Evolutionary conservation across 495 filamentous ascomycete genomes (phyloP).

Genomic region (Gamarada debralockiae): DNA sequence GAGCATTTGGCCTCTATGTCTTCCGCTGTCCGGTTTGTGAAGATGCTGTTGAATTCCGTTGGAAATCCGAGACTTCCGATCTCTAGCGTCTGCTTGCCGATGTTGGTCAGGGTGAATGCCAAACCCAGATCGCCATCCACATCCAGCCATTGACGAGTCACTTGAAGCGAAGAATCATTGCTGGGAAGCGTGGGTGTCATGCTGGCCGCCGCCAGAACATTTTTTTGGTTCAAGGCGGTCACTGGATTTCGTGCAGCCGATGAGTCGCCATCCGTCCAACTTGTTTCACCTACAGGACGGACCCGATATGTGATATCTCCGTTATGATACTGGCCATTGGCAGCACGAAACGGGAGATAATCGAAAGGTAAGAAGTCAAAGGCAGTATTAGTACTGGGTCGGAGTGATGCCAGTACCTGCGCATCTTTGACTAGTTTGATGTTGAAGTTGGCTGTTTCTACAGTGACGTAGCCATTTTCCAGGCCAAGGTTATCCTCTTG

Average conservation of each 20-base stretch:
- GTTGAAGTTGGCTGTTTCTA: not conserved
- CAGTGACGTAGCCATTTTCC: not conserved
- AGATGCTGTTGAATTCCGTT: slow-evolving; percentile 53
- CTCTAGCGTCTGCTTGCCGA: slow-evolving; percentile 32
- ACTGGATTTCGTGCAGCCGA: slow-evolving; percentile 35
- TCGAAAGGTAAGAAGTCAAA: slow-evolving; percentile 51
- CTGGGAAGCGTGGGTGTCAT: not conserved
- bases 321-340: slow-evolving; percentile 46
- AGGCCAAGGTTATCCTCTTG: slow-evolving; percentile 4
- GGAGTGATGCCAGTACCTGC: slow-evolving; percentile 37
- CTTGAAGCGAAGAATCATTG: too few species aligned
- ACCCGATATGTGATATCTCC: slow-evolving; percentile 49
- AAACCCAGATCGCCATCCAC: not conserved
- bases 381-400: slow-evolving; percentile 23
- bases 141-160: not conserved
- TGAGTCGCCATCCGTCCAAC: slow-evolving; percentile 36
- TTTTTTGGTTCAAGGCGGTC: not conserved
- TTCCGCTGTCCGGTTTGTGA: slow-evolving; percentile 43
- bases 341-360: slow-evolving; percentile 32
- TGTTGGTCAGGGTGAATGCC: slow-evolving; percentile 37
- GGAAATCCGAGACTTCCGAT: slow-evolving; percentile 50
- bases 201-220: not conserved
- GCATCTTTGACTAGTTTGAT: slow-evolving; percentile 11
- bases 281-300: slow-evolving; percentile 25
- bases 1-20: slow-evolving; percentile 39